phyloP scores from a whole-genome alignment of 768 basidiomycete genomes.

The Pleurotus djamor region DNA sequence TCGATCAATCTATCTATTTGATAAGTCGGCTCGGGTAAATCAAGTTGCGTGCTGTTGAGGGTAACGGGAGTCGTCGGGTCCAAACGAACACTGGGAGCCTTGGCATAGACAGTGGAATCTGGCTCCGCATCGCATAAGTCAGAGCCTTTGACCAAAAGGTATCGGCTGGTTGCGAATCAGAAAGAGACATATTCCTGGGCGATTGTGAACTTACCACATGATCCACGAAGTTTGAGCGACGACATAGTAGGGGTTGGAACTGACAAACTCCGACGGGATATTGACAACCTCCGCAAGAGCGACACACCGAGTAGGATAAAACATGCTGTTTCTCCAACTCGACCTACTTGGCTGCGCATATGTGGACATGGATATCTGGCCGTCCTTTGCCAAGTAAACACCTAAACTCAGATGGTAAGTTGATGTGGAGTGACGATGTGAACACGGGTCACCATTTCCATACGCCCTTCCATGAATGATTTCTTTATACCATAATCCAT shows the following conservation, averaged over 20 bases:
- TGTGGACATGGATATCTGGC: slow-evolving; percentile 37
- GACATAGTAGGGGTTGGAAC: slow-evolving; percentile 50
- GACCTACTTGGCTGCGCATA: slow-evolving; percentile 34
- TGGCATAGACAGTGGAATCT: slow-evolving; percentile 8
- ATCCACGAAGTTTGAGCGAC: slow-evolving; percentile 69
- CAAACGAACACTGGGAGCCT: slow-evolving; percentile 36
- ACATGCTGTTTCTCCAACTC: slow-evolving; percentile 51
- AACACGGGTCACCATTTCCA: slow-evolving; percentile 46
- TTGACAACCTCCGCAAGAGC: slow-evolving; percentile 71
- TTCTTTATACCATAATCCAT: slow-evolving; percentile 64
- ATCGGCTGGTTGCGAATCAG: slow-evolving; percentile 40
- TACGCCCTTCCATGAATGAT: slow-evolving; percentile 58
- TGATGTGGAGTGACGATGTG: slow-evolving; percentile 1
- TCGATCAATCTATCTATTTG: slow-evolving; percentile 48
- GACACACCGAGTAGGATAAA: slow-evolving; percentile 44
- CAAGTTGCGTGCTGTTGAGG: slow-evolving; percentile 31
- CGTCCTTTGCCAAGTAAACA: slow-evolving; percentile 69
- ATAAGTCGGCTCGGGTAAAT: slow-evolving; percentile 57
- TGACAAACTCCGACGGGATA: slow-evolving; percentile 52
- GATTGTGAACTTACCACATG: slow-evolving; percentile 45
- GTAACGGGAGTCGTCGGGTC: slow-evolving; percentile 47
- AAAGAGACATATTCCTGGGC: background rate
- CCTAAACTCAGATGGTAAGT: slow-evolving; percentile 28
- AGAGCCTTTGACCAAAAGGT: slow-evolving; percentile 51
- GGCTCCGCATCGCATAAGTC: background rate